Evolutionary conservation across 192 early-diverging fungal genomes (phyloP).

Genomic region (Coemansia sp.): DNA sequence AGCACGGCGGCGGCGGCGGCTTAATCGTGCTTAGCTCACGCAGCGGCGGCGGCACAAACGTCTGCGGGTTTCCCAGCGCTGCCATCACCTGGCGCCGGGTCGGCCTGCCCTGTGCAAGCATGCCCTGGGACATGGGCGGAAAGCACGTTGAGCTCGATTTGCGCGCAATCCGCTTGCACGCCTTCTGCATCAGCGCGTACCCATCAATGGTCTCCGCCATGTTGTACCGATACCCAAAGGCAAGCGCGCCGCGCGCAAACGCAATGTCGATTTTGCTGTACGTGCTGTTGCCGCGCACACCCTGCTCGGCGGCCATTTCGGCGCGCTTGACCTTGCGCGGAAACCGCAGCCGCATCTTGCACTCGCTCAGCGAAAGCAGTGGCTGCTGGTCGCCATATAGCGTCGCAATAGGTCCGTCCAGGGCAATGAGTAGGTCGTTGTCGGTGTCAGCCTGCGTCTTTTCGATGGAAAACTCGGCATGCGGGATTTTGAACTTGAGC

Average conservation of each 20-base stretch:
- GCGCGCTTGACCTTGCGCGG: constrained; percentile 35
- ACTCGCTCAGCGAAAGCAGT: constrained; percentile 37
- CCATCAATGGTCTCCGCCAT: constrained; percentile 54
- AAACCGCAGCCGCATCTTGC: constrained; percentile 20
- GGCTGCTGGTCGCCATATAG: constrained; percentile 44
- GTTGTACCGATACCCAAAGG: constrained; percentile 46
- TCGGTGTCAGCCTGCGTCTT: constrained; percentile 24
- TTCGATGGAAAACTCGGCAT: constrained; percentile 20
- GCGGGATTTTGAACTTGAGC: constrained; percentile 41
- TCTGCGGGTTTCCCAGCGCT: constrained; percentile 34
- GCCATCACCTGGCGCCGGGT: constrained; percentile 30
- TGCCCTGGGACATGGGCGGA: constrained; percentile 24
- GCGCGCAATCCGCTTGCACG: constrained; percentile 50
- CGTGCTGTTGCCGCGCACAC: constrained; percentile 44
- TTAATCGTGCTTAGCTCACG: constrained; percentile 23
- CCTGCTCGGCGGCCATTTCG: constrained; percentile 25
- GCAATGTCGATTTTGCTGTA: constrained; percentile 41
- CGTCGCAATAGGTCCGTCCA: constrained; percentile 34
- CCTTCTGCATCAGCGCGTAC: constrained; percentile 47
- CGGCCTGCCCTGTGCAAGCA: constrained; percentile 10
- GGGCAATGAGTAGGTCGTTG: constrained; percentile 19
- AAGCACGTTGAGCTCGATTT: constrained; percentile 31
- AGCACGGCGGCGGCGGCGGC: constrained; percentile 23
- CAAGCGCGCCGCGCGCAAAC: constrained; percentile 44
- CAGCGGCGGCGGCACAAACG: constrained; percentile 35